Evolutionary conservation across 306 rosid species (phyloP).

Genomic region (Acmispon strigosus): DNA sequence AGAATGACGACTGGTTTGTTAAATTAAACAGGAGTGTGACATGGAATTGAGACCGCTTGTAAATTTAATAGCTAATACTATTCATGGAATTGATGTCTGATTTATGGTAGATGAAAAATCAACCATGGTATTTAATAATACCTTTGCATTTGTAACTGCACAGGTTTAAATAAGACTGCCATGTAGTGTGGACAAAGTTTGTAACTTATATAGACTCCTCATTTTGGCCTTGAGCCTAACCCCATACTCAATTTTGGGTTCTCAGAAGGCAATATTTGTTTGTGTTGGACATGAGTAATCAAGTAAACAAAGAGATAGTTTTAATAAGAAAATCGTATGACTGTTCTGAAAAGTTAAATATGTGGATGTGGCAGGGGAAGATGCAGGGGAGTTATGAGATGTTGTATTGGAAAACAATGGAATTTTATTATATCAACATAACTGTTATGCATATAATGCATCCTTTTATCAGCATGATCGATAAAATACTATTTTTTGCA

Average conservation of each 20-base stretch:
- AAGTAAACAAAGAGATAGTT: neutral
- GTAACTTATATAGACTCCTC: neutral
- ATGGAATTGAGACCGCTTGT: conserved; percentile 6
- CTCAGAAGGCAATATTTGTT: neutral
- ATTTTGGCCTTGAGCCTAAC: neutral
- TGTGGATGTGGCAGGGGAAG: neutral
- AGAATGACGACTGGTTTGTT: neutral
- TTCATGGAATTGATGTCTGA: neutral
- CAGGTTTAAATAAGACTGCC: neutral
- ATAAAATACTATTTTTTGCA: conserved; percentile 2
- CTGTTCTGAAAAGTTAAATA: conserved; percentile 8
- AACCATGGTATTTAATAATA: neutral
- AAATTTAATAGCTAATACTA: neutral
- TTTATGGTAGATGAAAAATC: neutral
- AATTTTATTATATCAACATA: neutral
- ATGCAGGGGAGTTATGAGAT: too few species aligned
- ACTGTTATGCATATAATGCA: neutral
- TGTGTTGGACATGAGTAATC: neutral
- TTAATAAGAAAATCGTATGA: neutral
- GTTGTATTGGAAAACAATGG: neutral
- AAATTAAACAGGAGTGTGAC: neutral
- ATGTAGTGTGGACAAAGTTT: neutral
- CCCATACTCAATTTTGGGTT: neutral
- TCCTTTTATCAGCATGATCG: neutral
- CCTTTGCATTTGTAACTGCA: neutral